Evolutionary conservation across 2,329 filamentous ascomycete species (phyloP), one percentile per base, ranked within the genome.

Genomic region (Periconia sp.): DNA sequence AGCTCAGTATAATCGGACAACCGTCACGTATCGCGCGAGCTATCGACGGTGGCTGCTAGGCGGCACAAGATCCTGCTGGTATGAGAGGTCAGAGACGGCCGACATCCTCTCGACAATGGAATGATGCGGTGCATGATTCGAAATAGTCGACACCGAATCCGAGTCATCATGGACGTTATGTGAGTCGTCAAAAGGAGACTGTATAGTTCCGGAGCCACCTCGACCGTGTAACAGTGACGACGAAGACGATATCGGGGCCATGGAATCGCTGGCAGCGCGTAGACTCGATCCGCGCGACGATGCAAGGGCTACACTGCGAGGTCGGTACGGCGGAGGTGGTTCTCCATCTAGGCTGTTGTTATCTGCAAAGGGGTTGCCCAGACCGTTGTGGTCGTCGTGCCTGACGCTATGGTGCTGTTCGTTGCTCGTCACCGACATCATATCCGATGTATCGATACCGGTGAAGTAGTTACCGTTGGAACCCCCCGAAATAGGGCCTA

Each of bases 381-480:
- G 44, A 8, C 56, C 61, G 37, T 59, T 65, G 8, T 58, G 55
- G 2, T 62, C 57, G 17, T 63, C 60, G 33, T 57, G 62, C 11
- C 15, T 11, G 33, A 11, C 33, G 33, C 11, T 13, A 11, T n/a
- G 33, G 33, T 37, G 33, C 15, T 37, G 33, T 8, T 33, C 44
- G 44, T 46, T 42, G 41, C 41, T 42, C 18, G 17, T 18, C 45
- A 72, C 55, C 2, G 71, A 74, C 1, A 73, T 57, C 15, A 68
- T 56, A 33, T 74, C 71, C 3, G 71, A 73, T 2, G 71, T 74
- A 50, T 74, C 72, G 41, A 74, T 72, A 13, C 72, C 72, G 19
- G 72, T 74, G 19, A 69, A 61, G 57, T 73, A 74, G 18, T 66
- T 65, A 27, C 69, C 63, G 35, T 68, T 68, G 8, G 61, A 62